These are phyloP conservation scores for Leccinum subgranulosum DNA, from an alignment of 768 basidiomycete species.

Conservation along the genomic window DNA sequence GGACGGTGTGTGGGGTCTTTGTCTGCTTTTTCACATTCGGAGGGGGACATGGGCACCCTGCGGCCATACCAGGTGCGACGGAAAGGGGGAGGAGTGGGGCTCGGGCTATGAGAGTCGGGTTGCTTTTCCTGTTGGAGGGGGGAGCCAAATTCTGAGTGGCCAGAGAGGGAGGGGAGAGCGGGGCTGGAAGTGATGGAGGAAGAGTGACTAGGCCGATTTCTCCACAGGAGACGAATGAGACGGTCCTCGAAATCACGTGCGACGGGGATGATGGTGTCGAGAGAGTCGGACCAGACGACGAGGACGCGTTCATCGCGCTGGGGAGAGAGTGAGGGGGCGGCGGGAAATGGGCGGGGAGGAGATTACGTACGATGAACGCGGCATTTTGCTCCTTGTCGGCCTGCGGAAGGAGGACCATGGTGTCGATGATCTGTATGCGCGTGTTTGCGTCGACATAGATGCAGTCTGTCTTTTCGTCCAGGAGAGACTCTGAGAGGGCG, in stretches of 20 bases:
- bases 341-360: neutral
- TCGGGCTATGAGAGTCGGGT: conserved; percentile 13
- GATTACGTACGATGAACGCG: conserved; percentile 68
- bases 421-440: conserved; percentile 81
- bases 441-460: conserved; percentile 51
- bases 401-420: conserved; percentile 70
- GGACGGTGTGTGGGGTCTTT: conserved; percentile 14
- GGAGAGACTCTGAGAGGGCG: conserved; percentile 40
- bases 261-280: conserved; percentile 65
- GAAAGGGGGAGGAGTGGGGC: conserved; percentile 27
- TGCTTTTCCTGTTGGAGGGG: conserved; percentile 16
- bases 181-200: conserved; percentile 26
- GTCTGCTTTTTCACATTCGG: conserved; percentile 26
- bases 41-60: conserved; percentile 40
- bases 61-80: conserved; percentile 62
- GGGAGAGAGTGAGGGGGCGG: neutral
- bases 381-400: conserved; percentile 34
- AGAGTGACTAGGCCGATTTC: conserved; percentile 29
- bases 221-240: conserved; percentile 57
- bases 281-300: conserved; percentile 79
- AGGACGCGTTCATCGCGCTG: conserved; percentile 82
- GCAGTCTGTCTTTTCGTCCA: conserved; percentile 33
- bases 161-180: conserved; percentile 37
- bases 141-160: conserved; percentile 33
- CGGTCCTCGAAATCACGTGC: conserved; percentile 53